phyloP scores from a whole-genome alignment of 305 asterid species.

The Euphrasia arctica region DNA sequence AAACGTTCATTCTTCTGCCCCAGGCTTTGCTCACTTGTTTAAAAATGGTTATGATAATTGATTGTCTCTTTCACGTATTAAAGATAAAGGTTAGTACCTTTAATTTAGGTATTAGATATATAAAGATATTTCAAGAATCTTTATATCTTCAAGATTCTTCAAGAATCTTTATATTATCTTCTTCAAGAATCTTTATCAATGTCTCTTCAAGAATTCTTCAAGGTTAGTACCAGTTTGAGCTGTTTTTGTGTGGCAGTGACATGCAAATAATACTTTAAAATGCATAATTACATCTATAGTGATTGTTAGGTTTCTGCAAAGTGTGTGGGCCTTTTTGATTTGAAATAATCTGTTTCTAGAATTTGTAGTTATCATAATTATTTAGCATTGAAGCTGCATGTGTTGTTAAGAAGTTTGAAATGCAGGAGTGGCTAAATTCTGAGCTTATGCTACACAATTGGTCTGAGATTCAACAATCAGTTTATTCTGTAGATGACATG shows the following conservation, averaged over 20 bases:
- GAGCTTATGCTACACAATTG: slow-evolving; percentile 46
- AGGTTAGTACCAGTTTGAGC: background rate
- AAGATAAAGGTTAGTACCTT: too few relatives aligned
- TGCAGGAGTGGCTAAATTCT: slow-evolving; percentile 61
- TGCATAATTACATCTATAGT: too few relatives aligned
- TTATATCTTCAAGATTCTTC: too few relatives aligned
- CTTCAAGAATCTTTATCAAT: too few relatives aligned
- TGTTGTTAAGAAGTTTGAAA: slow-evolving; percentile 10
- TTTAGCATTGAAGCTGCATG: slow-evolving; percentile 18
- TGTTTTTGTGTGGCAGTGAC: slow-evolving; percentile 15
- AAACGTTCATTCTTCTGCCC: too few relatives aligned
- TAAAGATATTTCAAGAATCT: too few relatives aligned
- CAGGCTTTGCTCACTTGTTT: slow-evolving; percentile 19
- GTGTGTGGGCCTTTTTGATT: slow-evolving; percentile 20
- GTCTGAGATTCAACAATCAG: slow-evolving; percentile 47
- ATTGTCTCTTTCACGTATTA: too few relatives aligned
- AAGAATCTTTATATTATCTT: too few relatives aligned
- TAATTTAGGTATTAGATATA: slow-evolving; percentile 20
- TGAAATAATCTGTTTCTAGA: slow-evolving; percentile 17
- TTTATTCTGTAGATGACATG: slow-evolving; percentile 62
- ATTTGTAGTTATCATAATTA: slow-evolving; percentile 5
- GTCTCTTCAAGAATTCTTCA: too few relatives aligned
- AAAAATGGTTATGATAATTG: slow-evolving; percentile 23
- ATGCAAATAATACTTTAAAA: background rate
- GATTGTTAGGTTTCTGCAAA: slow-evolving; percentile 20